Evolutionary conservation across 2,329 filamentous ascomycete genomes (phyloP).

Genomic region (Bisporella sp.): DNA sequence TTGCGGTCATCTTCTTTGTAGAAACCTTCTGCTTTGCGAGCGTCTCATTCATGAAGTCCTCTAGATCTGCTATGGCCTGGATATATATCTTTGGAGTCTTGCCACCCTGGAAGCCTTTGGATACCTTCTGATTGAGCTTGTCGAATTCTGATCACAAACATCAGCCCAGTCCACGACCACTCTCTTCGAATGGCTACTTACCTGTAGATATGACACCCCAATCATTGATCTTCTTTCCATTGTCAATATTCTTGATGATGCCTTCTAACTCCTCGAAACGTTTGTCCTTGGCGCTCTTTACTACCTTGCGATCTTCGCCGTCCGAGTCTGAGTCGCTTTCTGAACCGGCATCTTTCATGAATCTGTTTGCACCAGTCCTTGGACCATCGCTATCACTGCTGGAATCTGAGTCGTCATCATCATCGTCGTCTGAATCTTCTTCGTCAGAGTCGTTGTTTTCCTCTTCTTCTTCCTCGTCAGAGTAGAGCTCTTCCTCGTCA

Average conservation of each 20-base stretch:
- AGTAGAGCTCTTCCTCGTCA: conserved; percentile 94
- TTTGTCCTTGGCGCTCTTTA: conserved; percentile 99
- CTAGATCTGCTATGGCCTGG: conserved; percentile 85
- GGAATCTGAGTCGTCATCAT: conserved; percentile 48
- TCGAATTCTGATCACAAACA: conserved; percentile 66
- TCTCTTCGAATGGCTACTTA: conserved; percentile 38
- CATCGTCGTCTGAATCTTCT: conserved; percentile 40
- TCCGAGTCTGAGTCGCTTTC: conserved; percentile 80
- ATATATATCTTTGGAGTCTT: conserved; percentile 87
- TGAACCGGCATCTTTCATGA: conserved; percentile 64
- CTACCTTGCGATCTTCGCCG: conserved; percentile 75
- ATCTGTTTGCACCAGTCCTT: conserved; percentile 67
- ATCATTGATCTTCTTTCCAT: conserved; percentile 95
- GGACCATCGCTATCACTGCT: conserved; percentile 58
- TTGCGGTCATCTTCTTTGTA: conserved; percentile 98
- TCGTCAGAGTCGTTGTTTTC: conserved; percentile 38
- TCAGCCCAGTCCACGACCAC: conserved; percentile 12
- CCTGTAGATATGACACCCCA: conserved; percentile 89
- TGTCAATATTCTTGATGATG: conserved; percentile 87
- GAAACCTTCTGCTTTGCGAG: conserved; percentile 93
- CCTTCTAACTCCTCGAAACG: conserved; percentile 87
- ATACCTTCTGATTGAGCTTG: conserved; percentile 81
- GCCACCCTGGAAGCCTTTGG: conserved; percentile 69
- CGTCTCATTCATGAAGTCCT: conserved; percentile 90
- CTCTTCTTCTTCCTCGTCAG: conserved; percentile 59